Evolutionary conservation across 2,329 filamentous ascomycete genomes (phyloP).

Genomic region (Cytospora piceicola): DNA sequence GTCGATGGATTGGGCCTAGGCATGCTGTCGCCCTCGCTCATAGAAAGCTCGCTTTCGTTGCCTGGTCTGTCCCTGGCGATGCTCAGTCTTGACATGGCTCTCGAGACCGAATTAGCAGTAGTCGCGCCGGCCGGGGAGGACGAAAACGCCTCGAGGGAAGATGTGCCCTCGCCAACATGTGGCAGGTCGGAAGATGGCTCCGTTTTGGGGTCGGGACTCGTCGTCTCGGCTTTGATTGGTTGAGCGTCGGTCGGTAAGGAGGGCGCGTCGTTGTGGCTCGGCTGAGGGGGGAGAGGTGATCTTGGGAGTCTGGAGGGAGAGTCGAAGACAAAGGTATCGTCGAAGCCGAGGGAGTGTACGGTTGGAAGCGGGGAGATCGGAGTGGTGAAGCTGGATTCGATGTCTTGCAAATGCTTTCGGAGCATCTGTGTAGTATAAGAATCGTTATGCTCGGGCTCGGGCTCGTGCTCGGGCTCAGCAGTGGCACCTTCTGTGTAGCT

Average conservation of each 20-base stretch:
- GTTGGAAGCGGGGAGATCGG: constrained; percentile 60
- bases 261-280: constrained; percentile 18
- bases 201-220: constrained; percentile 21
- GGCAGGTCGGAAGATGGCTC: constrained; percentile 30
- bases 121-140: constrained; percentile 62
- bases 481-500: constrained; percentile 49
- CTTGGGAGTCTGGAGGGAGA: constrained; percentile 40
- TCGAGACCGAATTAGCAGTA: constrained; percentile 56
- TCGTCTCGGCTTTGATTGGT: neutral
- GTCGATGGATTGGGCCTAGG: neutral
- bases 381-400: constrained; percentile 68
- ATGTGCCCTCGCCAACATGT: constrained; percentile 41
- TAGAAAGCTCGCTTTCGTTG: constrained; percentile 30
- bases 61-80: constrained; percentile 27
- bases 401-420: constrained; percentile 61
- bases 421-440: constrained; percentile 58
- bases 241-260: constrained; percentile 16
- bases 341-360: constrained; percentile 50
- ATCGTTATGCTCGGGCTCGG: constrained; percentile 43
- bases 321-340: constrained; percentile 66
- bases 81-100: constrained; percentile 53
- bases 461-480: constrained; percentile 39
- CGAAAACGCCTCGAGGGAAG: constrained; percentile 56
- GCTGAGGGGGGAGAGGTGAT: constrained; percentile 8
- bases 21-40: constrained; percentile 36